Conservation (phyloP, 2,329 filamentous ascomycete genomes). For the Aspergillus phoenicis region DNA sequence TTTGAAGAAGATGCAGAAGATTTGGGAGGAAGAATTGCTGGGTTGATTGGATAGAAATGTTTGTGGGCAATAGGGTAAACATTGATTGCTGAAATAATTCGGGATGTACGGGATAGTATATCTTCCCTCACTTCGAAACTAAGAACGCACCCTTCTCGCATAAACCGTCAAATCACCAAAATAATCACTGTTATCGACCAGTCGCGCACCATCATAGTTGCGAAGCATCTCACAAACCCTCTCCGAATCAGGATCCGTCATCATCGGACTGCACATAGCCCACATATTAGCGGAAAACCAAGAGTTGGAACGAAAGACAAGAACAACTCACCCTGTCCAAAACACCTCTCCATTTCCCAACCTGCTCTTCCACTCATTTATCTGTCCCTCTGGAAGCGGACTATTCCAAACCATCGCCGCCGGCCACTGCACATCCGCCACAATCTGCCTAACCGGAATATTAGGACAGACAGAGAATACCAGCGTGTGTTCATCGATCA, state of each 20-base stretch:
- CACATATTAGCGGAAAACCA: too few relatives aligned
- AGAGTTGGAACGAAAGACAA: neutral
- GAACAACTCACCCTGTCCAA: conserved; percentile 21
- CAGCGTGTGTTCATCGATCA: conserved; percentile 41
- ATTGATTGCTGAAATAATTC: too few relatives aligned
- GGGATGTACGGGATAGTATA: too few relatives aligned
- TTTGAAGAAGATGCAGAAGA: too few relatives aligned
- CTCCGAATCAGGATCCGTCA: conserved; percentile 26
- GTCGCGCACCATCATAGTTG: conserved; percentile 18
- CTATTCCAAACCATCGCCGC: conserved; percentile 34
- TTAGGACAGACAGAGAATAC: conserved; percentile 40
- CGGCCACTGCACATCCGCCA: conserved; percentile 44
- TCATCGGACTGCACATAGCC: conserved; percentile 19
- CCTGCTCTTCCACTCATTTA: conserved; percentile 18
- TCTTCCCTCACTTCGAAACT: too few relatives aligned
- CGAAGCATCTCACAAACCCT: conserved; percentile 26
- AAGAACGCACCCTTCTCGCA: conserved; percentile 5
- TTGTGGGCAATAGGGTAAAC: too few relatives aligned
- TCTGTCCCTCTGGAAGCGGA: conserved; percentile 13
- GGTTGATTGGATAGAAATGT: too few relatives aligned
- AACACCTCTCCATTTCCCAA: conserved; percentile 18
- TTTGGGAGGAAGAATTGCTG: too few relatives aligned
- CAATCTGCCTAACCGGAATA: conserved; percentile 41
- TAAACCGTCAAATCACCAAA: conserved; percentile 27
- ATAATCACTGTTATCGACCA: conserved; percentile 22